These are phyloP conservation scores for Rhododendron ovatum DNA, from an alignment of 148 eudicot genomes.

Conservation along the genomic window DNA sequence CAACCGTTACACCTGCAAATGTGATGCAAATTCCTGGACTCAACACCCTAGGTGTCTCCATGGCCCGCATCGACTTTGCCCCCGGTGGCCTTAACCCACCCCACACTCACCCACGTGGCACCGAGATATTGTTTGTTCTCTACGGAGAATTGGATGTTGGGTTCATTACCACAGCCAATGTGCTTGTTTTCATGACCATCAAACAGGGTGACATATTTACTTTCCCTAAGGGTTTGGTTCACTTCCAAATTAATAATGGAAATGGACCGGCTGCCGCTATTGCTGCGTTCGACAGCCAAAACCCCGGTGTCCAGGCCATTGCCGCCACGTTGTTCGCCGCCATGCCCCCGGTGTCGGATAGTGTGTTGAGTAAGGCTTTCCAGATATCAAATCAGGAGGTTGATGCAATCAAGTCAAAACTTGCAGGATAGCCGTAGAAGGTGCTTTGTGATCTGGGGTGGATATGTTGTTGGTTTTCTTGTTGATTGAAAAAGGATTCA, in stretches of 20 bases:
- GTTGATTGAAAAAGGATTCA: too few species aligned
- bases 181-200: conserved; percentile 24
- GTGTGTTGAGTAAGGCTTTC: conserved; percentile 18
- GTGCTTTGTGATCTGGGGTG: neutral
- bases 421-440: neutral
- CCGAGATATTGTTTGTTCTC: conserved; percentile 36
- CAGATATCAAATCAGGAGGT: conserved; percentile 9
- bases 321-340: conserved; percentile 14
- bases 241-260: conserved; percentile 42
- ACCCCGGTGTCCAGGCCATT: conserved; percentile 14
- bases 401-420: conserved; percentile 5
- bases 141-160: conserved; percentile 36
- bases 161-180: conserved; percentile 40
- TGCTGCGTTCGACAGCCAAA: conserved; percentile 44
- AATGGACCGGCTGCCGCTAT: conserved; percentile 22
- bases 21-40: conserved; percentile 38
- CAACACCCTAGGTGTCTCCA: conserved; percentile 43
- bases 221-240: conserved; percentile 37
- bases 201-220: conserved; percentile 31
- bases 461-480: too few species aligned
- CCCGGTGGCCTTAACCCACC: conserved; percentile 44
- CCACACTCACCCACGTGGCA: conserved; percentile 52
- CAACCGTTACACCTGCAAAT: conserved; percentile 30
- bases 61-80: conserved; percentile 41
- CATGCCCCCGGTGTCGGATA: conserved; percentile 6